Conservation (phyloP, 495 filamentous ascomycete genomes). For the Acidiella bohemica region DNA sequence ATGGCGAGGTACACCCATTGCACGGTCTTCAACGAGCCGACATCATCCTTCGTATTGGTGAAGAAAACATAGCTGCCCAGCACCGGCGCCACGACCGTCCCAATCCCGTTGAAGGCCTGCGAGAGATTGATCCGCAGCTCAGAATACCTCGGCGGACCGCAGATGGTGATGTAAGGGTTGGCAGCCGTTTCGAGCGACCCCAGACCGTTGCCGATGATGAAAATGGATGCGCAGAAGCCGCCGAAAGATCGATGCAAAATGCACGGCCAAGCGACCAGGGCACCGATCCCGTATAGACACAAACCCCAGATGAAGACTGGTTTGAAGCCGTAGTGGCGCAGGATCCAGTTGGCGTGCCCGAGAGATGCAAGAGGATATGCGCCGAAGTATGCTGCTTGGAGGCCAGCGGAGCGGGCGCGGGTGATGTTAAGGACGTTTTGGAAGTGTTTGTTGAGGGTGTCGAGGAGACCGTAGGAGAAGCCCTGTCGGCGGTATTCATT, state of each 20-base stretch:
- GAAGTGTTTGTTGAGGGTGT: constrained; percentile 29
- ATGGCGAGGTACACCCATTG: constrained; percentile 68
- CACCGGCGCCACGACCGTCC: constrained; percentile 49
- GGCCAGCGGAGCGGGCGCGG: constrained; percentile 36
- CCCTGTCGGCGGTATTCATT: constrained; percentile 27
- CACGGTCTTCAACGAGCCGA: constrained; percentile 41
- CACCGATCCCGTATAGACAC: constrained; percentile 46
- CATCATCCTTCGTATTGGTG: constrained; percentile 37
- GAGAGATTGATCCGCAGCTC: constrained; percentile 54
- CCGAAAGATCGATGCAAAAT: constrained; percentile 46
- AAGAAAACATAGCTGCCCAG: constrained; percentile 59
- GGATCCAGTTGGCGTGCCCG: constrained; percentile 41
- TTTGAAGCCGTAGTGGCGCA: constrained; percentile 20
- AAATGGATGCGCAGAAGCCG: constrained; percentile 56
- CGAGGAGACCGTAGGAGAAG: constrained; percentile 30
- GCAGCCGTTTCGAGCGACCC: constrained; percentile 61
- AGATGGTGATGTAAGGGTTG: constrained; percentile 52
- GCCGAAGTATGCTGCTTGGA: constrained; percentile 52
- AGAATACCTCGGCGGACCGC: constrained; percentile 50
- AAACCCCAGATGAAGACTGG: constrained; percentile 30
- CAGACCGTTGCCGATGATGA: constrained; percentile 57
- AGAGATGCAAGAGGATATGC: constrained; percentile 49
- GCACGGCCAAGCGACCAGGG: constrained; percentile 50
- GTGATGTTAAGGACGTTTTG: constrained; percentile 24
- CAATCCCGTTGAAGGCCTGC: constrained; percentile 35